A percentile compares a stretch with the other conserved stretches of the same genome.
Evolutionary conservation across 129 eudicot genomes (phyloP).

Genomic region (Solidago caesia): DNA sequence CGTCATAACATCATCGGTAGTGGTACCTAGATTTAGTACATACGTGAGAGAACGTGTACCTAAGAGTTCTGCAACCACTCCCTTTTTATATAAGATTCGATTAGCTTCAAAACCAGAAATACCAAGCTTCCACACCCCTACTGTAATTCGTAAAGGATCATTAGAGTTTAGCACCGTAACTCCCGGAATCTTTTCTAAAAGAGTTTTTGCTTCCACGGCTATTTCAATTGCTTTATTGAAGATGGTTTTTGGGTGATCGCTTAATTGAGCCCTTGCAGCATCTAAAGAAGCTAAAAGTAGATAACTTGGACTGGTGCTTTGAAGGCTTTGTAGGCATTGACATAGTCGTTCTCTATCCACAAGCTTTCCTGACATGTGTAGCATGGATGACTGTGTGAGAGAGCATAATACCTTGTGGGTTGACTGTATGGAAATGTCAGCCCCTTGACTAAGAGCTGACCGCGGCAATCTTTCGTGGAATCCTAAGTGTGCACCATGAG

Average conservation of each 20-base stretch:
- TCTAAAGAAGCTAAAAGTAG: conserved; percentile 82
- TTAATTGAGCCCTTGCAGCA: conserved; percentile 73
- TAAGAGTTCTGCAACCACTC: conserved; percentile 52
- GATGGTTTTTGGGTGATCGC: conserved; percentile 40
- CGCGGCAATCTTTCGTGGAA: conserved; percentile 62
- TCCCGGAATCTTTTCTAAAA: conserved; percentile 43
- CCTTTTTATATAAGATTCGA: conserved; percentile 44
- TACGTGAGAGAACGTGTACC: conserved; percentile 58
- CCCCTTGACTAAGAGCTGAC: conserved; percentile 79
- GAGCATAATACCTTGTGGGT: conserved; percentile 91
- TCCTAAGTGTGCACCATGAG: conserved; percentile 76
- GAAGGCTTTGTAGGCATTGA: conserved; percentile 80
- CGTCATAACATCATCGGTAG: conserved; percentile 52
- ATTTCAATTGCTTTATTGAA: conserved; percentile 52
- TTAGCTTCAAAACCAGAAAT: conserved; percentile 73
- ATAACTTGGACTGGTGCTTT: conserved; percentile 85
- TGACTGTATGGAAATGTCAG: conserved; percentile 76
- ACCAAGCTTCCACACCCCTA: conserved; percentile 54
- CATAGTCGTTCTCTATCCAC: conserved; percentile 62
- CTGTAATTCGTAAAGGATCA: conserved; percentile 64
- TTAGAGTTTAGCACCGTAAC: conserved; percentile 48
- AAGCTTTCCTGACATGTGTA: conserved; percentile 63
- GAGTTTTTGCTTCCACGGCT: conserved; percentile 55
- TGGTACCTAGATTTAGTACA: conserved; percentile 58
- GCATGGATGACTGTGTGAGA: conserved; percentile 88